Evolutionary conservation across 495 filamentous ascomycete species (phyloP), one percentile per base, ranked within the genome.

Genomic region (Podospora comata): DNA sequence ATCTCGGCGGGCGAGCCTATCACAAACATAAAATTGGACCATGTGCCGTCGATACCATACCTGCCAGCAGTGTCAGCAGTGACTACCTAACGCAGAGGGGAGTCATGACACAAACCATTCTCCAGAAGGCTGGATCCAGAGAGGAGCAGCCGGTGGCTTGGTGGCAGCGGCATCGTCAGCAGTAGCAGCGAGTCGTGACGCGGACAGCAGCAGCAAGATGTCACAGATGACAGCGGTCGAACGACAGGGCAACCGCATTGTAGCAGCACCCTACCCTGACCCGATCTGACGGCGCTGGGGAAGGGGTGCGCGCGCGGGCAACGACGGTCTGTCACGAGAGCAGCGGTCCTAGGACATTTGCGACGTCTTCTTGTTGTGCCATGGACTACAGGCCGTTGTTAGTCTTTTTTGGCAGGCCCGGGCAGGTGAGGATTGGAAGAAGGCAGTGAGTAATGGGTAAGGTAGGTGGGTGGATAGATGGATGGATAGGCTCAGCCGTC

Each of bases 1-100:
- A 84, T 80, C 74, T 89, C 86, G 16, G 79, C 76, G 23, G 84
- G 81, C n/a, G 81, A 81, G 32, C 88, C 88, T 4, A 89, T 79
- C 60, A 80, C 82, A 64, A 90, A 78, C 13, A 79, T 77, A 64
- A 88, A 79, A 59, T 79, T 80, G 26, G 83, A 85, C 83, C 83
- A 88, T 63, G 72, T 80, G 19, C 83, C 83, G 67, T 85, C 83
- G 65, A 81, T 77, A 5, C 82, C 82, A 72, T 82, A 81, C 81
- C 82, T 82, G 73, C 15, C 32, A 65, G 58, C 70, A 60, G 34
- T 64, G 77, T 77, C 70, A 74, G 63, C n/a, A 58, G 23, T 23
- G 23, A 23, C 23, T 23, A 23, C 23, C 23, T 23, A 23, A 23
- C 23, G 59, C 60, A 61, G 55, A 32, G 56, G 67, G 57, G 60